Base-by-base conservation (phyloP, 345 rosid species). In the Eucalyptus decipiens region DNA sequence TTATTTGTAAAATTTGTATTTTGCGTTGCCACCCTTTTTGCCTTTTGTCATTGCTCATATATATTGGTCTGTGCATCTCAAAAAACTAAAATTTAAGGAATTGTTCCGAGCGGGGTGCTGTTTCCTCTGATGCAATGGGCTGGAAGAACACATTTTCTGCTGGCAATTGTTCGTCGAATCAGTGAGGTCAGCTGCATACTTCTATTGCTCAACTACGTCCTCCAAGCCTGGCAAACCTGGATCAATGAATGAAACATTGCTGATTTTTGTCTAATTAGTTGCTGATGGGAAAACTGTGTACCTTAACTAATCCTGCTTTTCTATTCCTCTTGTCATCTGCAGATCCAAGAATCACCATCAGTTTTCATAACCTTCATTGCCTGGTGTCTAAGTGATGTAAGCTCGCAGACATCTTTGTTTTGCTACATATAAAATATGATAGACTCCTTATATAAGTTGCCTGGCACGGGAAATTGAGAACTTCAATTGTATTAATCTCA, bases 61-160 rank as follows among this genome's bases (percentile, higher is more conserved):
- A 65, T 8, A 21, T 80, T 48, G 87, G 16, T 18, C 67, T 45
- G n/a, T 85, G 47, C 60, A 10, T 45, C 34, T 87, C 49, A 80
- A 83, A 67, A 89, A 17, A 34, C 90, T 24, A 62, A 85, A 85
- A 87, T 90, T 42, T 12, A 88, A 96, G 98, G 99, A 49, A 92
- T 96, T 91, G 97, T 96, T n/a, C 96, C 99, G 9, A 97, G 95
- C 90, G 98, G 99, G 88, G 92, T 91, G 88, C 67, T 95, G 93
- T 94, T 96, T 67, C 98, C 99, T 40, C 42, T 96, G 87, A 95
- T 96, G 95, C 99, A 96, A 87, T 96, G 98, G 98, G 91, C 92
- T 88, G 98, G 99, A 92, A 94, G 97, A 93, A 92, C 94, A 19
- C 97, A 96, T 86, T 95, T 95, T 91, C 87, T 96, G 17, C 85